Evolutionary conservation across 1,284 basidiomycete species (phyloP), one percentile per base, ranked within the genome.

Genomic region (Cutaneotrichosporon cyanovorans): DNA sequence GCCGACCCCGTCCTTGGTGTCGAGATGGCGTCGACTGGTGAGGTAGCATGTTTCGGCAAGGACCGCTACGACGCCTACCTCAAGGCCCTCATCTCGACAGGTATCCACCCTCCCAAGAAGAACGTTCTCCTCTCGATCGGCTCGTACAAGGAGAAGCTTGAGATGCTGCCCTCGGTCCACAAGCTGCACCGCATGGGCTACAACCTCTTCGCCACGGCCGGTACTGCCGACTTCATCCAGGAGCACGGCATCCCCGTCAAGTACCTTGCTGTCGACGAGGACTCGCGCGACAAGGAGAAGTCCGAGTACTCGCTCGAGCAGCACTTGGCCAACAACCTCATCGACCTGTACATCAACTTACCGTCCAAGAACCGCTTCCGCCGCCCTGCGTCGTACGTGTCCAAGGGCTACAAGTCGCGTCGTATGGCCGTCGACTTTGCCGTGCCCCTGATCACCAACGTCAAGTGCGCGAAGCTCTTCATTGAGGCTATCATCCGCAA

Each of bases 381-480:
- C 55, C 87, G 95, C 38, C 93, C 93, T 9, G 92, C 91, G 14
- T 93, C 85, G 70, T 98, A 97, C 70, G 83, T 90, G 46, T 96
- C 90, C 68, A 93, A 95, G 72, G 95, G 93, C 11, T 98, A 98
- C 73, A 82, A 83, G 54, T 93, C 91, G 25, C 87, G 95, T 68
- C 86, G 93, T 57, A 92, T 97, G 87, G 93, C 95, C n/a, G 93
- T 99, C 56, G 93, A 99, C 73, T 96, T 93, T 64, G 92, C 91
- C 28, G 84, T 98, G 32, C 93, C 95, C 0, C 78, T 98, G 45
- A 91, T 98, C 69, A 98, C 93, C 50, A 98, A 99, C 69, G 87
- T 98, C 74, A 98, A 99, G 77, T 92, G 91, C 67, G 95, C 95
- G 55, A 98, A 98, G 74, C 79, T 99, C 63, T 81, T 98, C 41